Evolutionary conservation across 192 early-diverging fungal species (phyloP).

Genomic region (Backusella psychrophila): DNA sequence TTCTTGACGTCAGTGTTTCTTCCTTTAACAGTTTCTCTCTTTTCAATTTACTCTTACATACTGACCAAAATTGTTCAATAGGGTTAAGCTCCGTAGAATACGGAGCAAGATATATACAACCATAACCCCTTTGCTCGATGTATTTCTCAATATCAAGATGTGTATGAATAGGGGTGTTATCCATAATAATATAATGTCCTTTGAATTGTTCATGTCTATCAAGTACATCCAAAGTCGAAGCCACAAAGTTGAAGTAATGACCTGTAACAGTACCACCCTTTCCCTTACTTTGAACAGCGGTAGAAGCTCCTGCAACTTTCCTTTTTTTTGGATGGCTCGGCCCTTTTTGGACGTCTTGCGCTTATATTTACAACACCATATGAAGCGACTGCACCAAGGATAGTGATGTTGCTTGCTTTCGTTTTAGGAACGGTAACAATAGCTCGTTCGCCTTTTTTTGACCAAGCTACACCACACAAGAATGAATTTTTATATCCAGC

Average conservation of each 20-base stretch:
- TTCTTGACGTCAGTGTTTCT: constrained; percentile 4
- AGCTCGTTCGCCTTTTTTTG: neutral
- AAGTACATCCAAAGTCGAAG: neutral
- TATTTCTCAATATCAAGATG: neutral
- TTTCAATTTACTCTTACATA: constrained; percentile 10
- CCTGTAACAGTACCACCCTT: neutral
- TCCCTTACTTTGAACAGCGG: neutral
- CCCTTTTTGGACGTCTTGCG: neutral
- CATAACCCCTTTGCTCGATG: constrained; percentile 10
- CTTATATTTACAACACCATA: constrained; percentile 6
- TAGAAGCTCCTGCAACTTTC: neutral
- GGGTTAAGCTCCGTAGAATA: too few relatives aligned
- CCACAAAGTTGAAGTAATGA: neutral
- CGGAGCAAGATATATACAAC: neutral
- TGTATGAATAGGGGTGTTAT: constrained; percentile 20
- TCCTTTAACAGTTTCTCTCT: constrained; percentile 4
- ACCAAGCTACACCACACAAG: too few relatives aligned
- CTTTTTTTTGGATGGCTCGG: neutral
- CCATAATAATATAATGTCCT: constrained; percentile 21
- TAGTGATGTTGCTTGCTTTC: neutral
- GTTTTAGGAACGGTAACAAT: neutral
- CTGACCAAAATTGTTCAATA: constrained; percentile 28
- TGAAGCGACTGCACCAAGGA: neutral
- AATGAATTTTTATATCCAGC: too few relatives aligned
- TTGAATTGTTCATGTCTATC: constrained; percentile 2